Evolutionary conservation across 495 filamentous ascomycete species (phyloP).

Genomic region (Cercophora scortea): DNA sequence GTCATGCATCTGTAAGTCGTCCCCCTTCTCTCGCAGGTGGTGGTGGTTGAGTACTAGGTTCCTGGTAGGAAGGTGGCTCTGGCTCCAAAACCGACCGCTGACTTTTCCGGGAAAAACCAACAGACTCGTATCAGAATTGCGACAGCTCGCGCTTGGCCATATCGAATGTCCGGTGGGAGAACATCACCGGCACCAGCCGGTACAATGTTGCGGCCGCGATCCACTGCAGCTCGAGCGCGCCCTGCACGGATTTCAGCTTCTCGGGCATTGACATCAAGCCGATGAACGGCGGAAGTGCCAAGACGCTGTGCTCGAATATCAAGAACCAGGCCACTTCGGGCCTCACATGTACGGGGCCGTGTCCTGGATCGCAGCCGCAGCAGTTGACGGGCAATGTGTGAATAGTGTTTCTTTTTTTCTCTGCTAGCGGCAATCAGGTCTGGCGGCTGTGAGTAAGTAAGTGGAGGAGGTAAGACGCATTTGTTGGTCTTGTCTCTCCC

Average conservation of each 20-base stretch:
- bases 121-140: slow-evolving; percentile 37
- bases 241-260: slow-evolving; percentile 43
- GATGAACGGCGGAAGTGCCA: slow-evolving; percentile 30
- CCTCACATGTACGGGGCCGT: slow-evolving; percentile 30
- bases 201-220: slow-evolving; percentile 50
- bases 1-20: slow-evolving; percentile 41
- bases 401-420: neutral
- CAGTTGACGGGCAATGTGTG: slow-evolving; percentile 28
- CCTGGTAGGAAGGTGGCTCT: no score
- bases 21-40: neutral
- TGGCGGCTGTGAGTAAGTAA: no score
- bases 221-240: slow-evolving; percentile 41
- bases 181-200: slow-evolving; percentile 46
- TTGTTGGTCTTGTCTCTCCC: no score
- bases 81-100: no score
- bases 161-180: slow-evolving; percentile 45
- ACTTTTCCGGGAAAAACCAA: neutral
- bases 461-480: no score
- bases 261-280: slow-evolving; percentile 42
- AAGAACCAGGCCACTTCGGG: slow-evolving; percentile 21
- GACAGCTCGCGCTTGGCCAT: slow-evolving; percentile 45
- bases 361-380: slow-evolving; percentile 31
- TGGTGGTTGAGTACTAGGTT: no score
- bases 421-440: no score
- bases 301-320: slow-evolving; percentile 38